Base-by-base conservation (phyloP, 1,284 basidiomycete genomes). In the Rhodotorula sp. region DNA sequence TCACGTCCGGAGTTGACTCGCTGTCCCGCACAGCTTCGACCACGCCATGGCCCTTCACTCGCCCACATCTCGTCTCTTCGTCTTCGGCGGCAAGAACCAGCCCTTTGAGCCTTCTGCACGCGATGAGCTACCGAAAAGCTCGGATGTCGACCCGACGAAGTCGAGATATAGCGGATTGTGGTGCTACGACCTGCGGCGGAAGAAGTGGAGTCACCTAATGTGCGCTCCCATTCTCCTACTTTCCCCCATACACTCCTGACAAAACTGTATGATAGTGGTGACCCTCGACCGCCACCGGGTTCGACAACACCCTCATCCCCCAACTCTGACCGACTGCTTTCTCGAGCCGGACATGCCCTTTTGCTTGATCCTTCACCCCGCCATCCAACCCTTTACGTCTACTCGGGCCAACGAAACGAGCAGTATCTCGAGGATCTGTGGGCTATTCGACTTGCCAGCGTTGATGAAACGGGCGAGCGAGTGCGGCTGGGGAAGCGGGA, bases 61-160 rank as follows among this genome's bases (percentile, higher is more conserved):
- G 10, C 70, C 75, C 52, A 70, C 73, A 9, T 72, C 74, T 62
- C 70, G 74, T 28, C 73, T 81, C 37, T 81, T 79, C 66, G 78
- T 81, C 56, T 81, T 81, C 68, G 80, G 80, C 40, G 80, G 80
- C 37, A 77, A 78, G 62, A 76, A 76, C 64, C 76, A 76, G 55
- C 76, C 77, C 28, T 73, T 71, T 58, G 53, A 65, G 13, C 48
- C 58, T 9, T 16, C 28, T 15, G 24, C 34, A 30, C 30, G 34
- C 52, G 62, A 9, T 28, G 30, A 18, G 26, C 6, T 15, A 6
- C 18, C 30, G 50, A 34, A 37, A 40, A 55, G 7, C 37, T 28
- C 20, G 40, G 40, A 18, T 10, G 26, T 44, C 30, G 22, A 22
- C 26, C 16, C 20, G 34, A 34, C 22, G 26, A 34, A 31, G 24